phyloP scores from a whole-genome alignment of 2,329 filamentous ascomycete genomes.

The Nectriaceae sp. region DNA sequence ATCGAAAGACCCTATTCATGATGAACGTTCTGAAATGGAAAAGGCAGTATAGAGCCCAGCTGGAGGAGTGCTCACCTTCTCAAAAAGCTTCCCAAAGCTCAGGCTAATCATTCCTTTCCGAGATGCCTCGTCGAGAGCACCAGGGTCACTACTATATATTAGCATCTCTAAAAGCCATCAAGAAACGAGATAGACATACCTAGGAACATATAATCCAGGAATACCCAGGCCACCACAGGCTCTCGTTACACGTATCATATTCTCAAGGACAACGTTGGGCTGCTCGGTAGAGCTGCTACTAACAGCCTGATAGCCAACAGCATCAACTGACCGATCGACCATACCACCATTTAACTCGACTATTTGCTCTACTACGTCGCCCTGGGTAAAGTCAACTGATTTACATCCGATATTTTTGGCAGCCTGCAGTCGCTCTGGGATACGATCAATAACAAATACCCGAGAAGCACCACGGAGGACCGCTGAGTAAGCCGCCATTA shows the following conservation, averaged over 20 bases:
- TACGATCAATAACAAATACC: conserved; percentile 65
- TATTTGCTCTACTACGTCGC: conserved; percentile 62
- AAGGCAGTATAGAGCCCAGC: no score
- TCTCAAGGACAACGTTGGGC: conserved; percentile 64
- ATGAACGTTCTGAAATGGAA: no score
- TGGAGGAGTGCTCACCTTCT: conserved; percentile 55
- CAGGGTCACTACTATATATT: conserved; percentile 52
- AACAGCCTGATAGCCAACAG: conserved; percentile 67
- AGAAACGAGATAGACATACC: conserved; percentile 15
- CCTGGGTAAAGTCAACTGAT: conserved; percentile 61
- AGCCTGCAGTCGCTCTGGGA: conserved; percentile 59
- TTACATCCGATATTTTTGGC: conserved; percentile 64
- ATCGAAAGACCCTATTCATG: conserved; percentile 54
- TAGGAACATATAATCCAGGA: conserved; percentile 52
- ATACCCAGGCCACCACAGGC: conserved; percentile 64
- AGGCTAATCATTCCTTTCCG: conserved; percentile 64
- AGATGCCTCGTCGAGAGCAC: conserved; percentile 60
- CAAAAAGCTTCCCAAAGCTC: conserved; percentile 68
- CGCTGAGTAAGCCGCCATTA: conserved; percentile 68
- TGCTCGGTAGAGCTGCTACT: conserved; percentile 58
- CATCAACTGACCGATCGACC: conserved; percentile 66
- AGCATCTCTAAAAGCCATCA: neutral
- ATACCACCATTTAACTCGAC: conserved; percentile 58
- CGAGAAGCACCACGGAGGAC: conserved; percentile 60
- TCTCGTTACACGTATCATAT: conserved; percentile 63